phyloP scores from a whole-genome alignment of 306 rosid species.

The Vigna hirtella region DNA sequence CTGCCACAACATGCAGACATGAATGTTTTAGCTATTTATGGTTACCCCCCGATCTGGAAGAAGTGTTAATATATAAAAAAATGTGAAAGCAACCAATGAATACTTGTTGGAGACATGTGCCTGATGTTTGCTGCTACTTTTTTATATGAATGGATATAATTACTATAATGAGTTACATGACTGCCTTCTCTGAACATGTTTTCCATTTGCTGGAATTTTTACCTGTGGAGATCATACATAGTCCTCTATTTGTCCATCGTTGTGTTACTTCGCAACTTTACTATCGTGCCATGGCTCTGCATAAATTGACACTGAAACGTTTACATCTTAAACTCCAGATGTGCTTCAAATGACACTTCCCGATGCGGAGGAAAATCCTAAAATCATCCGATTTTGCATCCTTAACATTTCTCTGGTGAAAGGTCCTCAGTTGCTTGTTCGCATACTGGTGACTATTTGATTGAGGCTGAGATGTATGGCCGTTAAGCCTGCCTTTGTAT shows the following conservation, averaged over 20 bases:
- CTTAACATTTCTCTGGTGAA: neutral
- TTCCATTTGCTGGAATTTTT: neutral
- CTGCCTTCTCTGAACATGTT: neutral
- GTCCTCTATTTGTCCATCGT: neutral
- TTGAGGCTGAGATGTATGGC: too few species aligned
- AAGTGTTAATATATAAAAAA: constrained; percentile 52
- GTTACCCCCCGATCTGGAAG: constrained; percentile 35
- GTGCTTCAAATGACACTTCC: neutral
- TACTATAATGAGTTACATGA: constrained; percentile 24
- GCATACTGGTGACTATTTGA: too few species aligned
- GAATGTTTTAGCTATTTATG: constrained; percentile 46
- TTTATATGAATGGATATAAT: constrained; percentile 31
- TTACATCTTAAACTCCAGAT: neutral
- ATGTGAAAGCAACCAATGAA: constrained; percentile 41
- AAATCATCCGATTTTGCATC: neutral
- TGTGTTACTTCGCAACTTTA: neutral
- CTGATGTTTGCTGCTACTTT: constrained; percentile 41
- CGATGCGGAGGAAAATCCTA: neutral
- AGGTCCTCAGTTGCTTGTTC: neutral
- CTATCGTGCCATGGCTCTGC: neutral
- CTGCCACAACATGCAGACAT: constrained; percentile 43
- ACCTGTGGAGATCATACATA: neutral
- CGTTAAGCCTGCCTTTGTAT: too few species aligned
- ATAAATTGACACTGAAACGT: neutral
- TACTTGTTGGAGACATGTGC: constrained; percentile 48